Evolutionary conservation across 257 asterid genomes (phyloP).

Genomic region (Capsicum chinense): DNA sequence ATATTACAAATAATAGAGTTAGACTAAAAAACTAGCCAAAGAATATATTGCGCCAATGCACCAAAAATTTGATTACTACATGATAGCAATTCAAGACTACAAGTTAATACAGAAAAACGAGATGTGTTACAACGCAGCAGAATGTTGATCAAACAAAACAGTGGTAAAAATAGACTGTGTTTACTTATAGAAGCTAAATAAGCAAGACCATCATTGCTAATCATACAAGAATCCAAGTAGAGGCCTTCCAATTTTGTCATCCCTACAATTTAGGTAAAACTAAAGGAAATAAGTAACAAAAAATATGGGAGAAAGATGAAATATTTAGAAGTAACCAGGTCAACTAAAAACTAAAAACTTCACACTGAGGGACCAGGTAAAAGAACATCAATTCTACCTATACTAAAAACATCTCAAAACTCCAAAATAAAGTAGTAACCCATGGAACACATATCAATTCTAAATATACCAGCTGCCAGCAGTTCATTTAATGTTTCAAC

Average conservation of each 20-base stretch:
- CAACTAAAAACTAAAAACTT: neutral
- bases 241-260: conserved; percentile 29
- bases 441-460: neutral
- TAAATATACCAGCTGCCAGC: neutral
- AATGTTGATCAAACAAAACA: neutral
- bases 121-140: neutral
- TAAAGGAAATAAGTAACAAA: neutral
- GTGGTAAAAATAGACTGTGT: neutral
- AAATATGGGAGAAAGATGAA: neutral
- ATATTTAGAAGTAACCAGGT: conserved; percentile 2
- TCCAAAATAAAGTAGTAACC: neutral
- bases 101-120: neutral
- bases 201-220: conserved; percentile 28
- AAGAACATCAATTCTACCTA: neutral
- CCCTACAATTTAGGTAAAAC: conserved; percentile 15
- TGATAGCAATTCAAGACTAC: neutral
- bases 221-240: conserved; percentile 33
- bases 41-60: neutral
- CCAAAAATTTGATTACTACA: neutral
- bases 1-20: neutral
- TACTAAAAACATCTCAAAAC: neutral
- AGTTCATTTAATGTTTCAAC: neutral
- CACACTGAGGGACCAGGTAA: neutral
- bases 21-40: neutral
- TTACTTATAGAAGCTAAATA: conserved; percentile 29